Conservation (phyloP, 1,139 yeast species). For the Lodderomyces metapsilosis region DNA sequence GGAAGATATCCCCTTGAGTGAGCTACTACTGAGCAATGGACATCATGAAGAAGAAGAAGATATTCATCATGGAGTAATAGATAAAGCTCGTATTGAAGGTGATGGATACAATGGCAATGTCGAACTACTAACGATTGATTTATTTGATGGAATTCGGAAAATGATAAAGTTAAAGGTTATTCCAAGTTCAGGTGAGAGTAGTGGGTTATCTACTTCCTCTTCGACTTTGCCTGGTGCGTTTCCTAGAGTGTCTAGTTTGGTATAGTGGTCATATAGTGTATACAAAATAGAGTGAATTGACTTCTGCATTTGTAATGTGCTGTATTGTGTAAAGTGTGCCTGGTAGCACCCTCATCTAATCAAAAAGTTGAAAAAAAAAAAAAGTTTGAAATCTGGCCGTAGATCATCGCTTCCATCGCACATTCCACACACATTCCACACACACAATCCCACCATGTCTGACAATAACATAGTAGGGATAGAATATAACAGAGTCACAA, state of each 20-base stretch:
- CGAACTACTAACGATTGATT: constrained; percentile 27
- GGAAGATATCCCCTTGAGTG: not conserved
- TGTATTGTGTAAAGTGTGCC: no score
- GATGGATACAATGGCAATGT: constrained; percentile 47
- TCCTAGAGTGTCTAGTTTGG: constrained; percentile 9
- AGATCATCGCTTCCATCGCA: not conserved
- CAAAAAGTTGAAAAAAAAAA: constrained; percentile 2
- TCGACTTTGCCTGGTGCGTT: constrained; percentile 12
- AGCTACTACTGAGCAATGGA: not conserved
- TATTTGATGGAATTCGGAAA: constrained; percentile 21
- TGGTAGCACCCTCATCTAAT: constrained; percentile 1
- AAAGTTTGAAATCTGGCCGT: no score
- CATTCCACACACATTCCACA: not conserved
- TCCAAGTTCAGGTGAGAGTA: not conserved
- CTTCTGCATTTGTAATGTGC: no score
- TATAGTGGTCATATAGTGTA: no score
- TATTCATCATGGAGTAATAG: no score
- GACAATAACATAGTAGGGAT: constrained; percentile 71
- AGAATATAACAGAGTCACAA: constrained; percentile 88
- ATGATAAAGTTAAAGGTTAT: constrained; percentile 16
- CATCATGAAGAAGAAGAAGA: not conserved
- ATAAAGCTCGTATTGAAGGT: constrained; percentile 18
- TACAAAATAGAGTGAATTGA: no score
- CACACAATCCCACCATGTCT: constrained; percentile 21
- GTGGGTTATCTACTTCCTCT: not conserved